Base-by-base conservation (phyloP, 1,284 basidiomycete species). In the Irpex lacteus region DNA sequence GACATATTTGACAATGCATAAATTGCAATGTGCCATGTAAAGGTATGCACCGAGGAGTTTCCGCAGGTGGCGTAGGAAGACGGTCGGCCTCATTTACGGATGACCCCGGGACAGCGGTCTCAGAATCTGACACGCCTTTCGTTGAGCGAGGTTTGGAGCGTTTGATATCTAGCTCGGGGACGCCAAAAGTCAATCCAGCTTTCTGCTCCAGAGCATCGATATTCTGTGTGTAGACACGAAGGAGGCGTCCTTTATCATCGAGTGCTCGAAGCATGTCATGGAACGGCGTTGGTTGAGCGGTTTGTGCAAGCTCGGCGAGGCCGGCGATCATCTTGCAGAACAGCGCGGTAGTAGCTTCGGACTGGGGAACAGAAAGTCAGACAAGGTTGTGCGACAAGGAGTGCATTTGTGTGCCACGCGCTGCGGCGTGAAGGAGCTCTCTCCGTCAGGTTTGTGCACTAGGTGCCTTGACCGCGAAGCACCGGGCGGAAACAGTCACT, bases 141-240 rank as follows among this genome's bases (percentile, higher is more conserved):
- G 65, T 58, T 18, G 79, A 75, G 58, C 84, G 81, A 26, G 81
- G 74, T 68, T 82, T 86, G 58, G 69, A 76, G 26, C 85, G 82
- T 68, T 79, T 84, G 64, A 77, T 79, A 66, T 86, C 84, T 64
- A 85, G 84, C 59, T 83, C 83, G 11, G 90, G 90, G 13, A 94
- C 81, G 32, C 91, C 91, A 68, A 91, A 92, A 0, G 86, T 86
- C 5, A 98, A 82, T 3, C 95, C 95, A 11, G 87, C 91, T 72
- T 95, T 94, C 65, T 82, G 82, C 73, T 98, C 95, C 59, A 98
- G 86, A 13, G 89, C 90, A 73, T 98, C 95, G 66, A 98, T 96
- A 76, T 97, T 96, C 79, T 98, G 96, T 0, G 96, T 97, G 76
- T 98, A 98, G 3, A 96, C 93, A 34, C 96, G 85, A 53, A 96